These are phyloP conservation scores for Hyphopichia pseudoburtonii DNA, from an alignment of 1,139 yeast genomes.

Conservation along the genomic window DNA sequence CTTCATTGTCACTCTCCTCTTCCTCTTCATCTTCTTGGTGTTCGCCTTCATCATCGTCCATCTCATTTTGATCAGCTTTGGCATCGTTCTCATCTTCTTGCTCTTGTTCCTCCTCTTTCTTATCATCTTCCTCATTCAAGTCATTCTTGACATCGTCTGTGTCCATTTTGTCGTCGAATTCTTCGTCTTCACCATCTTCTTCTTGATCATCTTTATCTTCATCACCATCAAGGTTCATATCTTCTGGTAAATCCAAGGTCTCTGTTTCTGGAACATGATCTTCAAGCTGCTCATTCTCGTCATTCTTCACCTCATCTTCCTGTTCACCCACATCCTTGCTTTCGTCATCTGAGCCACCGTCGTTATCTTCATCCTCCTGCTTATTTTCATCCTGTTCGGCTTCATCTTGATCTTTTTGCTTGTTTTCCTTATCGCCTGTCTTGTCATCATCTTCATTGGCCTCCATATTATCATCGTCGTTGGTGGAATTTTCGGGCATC, in stretches of 20 bases:
- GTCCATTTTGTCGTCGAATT: constrained; percentile 29
- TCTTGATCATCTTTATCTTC: constrained; percentile 55
- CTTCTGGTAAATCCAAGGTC: constrained; percentile 81
- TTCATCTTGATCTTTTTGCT: constrained; percentile 35
- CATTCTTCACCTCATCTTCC: constrained; percentile 73
- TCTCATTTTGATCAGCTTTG: constrained; percentile 22
- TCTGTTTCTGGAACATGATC: constrained; percentile 78
- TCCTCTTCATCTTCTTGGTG: constrained; percentile 21
- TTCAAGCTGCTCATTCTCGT: constrained; percentile 70
- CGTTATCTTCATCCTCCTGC: constrained; percentile 26
- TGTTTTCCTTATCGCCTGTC: constrained; percentile 36
- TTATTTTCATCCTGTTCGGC: constrained; percentile 24
- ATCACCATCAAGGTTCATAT: constrained; percentile 73
- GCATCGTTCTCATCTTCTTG: constrained; percentile 20
- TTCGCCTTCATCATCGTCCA: constrained; percentile 20
- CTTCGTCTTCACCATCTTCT: constrained; percentile 33
- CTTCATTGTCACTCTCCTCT: constrained; percentile 22
- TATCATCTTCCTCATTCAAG: constrained; percentile 13
- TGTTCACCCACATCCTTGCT: constrained; percentile 74
- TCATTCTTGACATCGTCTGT: constrained; percentile 15
- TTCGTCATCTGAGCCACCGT: constrained; percentile 42
- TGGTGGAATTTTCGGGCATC: constrained; percentile 55
- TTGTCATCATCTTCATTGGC: constrained; percentile 59
- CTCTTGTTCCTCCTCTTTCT: constrained; percentile 17
- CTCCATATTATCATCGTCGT: constrained; percentile 62